Percentiles rank a stretch among this genome's conserved stretches.
Conservation (phyloP, 2,329 filamentous ascomycete genomes). For the Cladobotryum protrusum region DNA sequence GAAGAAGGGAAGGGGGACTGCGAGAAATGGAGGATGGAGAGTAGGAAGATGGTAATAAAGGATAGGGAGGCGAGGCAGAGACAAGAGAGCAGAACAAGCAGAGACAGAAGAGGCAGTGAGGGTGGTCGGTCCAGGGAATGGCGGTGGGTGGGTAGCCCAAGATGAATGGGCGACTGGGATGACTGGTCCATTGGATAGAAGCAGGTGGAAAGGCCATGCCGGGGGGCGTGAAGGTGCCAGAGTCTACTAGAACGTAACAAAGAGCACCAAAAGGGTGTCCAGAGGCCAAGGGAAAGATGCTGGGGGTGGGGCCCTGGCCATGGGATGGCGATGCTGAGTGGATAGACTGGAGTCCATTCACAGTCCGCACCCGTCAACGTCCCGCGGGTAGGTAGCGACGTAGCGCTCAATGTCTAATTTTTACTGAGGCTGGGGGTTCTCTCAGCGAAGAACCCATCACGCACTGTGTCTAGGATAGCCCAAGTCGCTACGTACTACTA, state of each 20-base stretch:
- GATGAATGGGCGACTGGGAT: not conserved
- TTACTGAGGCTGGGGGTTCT: no score
- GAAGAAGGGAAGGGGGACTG: slow-evolving; percentile 26
- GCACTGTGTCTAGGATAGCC: no score
- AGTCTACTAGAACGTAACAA: not conserved
- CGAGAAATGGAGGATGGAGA: slow-evolving; percentile 25
- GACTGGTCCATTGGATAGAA: slow-evolving; percentile 23
- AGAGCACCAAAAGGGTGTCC: slow-evolving; percentile 3
- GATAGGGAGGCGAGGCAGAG: slow-evolving; percentile 15
- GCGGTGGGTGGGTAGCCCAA: slow-evolving; percentile 20
- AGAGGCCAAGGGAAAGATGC: slow-evolving; percentile 9
- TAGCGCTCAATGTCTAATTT: no score
- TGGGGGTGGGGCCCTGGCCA: slow-evolving; percentile 5
- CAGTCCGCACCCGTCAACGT: no score
- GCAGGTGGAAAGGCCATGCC: slow-evolving; percentile 26
- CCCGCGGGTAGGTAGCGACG: no score
- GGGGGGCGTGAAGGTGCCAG: slow-evolving; percentile 13
- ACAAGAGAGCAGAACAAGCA: not conserved
- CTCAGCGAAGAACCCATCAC: no score
- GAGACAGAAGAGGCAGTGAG: not conserved
- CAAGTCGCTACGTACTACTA: no score
- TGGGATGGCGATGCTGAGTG: not conserved
- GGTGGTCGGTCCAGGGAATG: slow-evolving; percentile 18
- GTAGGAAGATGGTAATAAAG: slow-evolving; percentile 18
- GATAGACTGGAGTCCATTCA: no score